These are phyloP conservation scores for Heracleum sosnowskyi DNA, from an alignment of 129 eudicot genomes.

Conservation along the genomic window DNA sequence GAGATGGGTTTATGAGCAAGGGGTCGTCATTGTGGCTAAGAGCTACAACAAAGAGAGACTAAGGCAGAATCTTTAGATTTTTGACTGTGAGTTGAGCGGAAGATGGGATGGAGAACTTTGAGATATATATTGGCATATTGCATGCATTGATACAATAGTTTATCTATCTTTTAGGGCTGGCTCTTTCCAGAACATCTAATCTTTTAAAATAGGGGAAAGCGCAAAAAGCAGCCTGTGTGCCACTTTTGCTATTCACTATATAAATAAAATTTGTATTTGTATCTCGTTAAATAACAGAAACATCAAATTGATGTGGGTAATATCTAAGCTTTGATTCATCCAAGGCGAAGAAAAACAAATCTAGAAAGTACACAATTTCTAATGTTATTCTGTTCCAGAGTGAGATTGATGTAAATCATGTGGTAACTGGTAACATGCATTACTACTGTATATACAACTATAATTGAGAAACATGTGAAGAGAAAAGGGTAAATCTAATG, in stretches of 20 bases:
- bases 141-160: background rate
- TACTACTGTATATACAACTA: background rate
- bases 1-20: conserved; percentile 25
- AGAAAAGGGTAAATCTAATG: background rate
- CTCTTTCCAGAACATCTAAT: too few species aligned
- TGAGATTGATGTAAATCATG: background rate
- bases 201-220: too few species aligned
- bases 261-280: too few species aligned
- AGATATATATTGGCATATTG: background rate
- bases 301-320: background rate
- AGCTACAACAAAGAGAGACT: conserved; percentile 24
- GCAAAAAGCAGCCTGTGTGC: too few species aligned
- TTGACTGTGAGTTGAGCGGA: conserved; percentile 18
- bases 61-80: conserved; percentile 16
- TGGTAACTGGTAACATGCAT: background rate
- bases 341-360: background rate
- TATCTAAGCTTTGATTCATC: background rate
- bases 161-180: too few species aligned
- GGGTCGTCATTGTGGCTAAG: conserved; percentile 15
- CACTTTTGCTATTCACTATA: too few species aligned
- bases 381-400: background rate
- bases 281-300: too few species aligned
- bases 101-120: conserved; percentile 25
- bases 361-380: background rate
- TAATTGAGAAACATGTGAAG: background rate